Conservation (phyloP, 2,329 filamentous ascomycete species). For the Phoma sp. region DNA sequence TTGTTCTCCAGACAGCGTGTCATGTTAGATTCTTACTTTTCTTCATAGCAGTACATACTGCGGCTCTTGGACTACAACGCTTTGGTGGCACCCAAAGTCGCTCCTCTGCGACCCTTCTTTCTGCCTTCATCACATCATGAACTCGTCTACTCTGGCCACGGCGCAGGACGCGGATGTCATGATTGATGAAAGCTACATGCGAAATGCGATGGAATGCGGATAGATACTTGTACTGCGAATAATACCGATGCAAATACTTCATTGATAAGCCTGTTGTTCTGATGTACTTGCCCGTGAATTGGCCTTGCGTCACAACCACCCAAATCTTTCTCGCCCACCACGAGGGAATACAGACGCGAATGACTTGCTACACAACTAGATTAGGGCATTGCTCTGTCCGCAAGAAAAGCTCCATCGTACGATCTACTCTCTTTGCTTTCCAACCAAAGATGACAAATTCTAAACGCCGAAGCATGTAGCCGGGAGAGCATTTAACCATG, state of each 20-base stretch:
- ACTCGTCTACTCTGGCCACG: constrained; percentile 20
- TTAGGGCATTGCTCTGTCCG: too few relatives aligned
- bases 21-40: constrained; percentile 19
- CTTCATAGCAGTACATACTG: constrained; percentile 28
- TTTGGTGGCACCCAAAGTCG: constrained; percentile 30
- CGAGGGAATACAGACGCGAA: neutral
- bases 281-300: neutral
- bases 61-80: constrained; percentile 35
- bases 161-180: constrained; percentile 25
- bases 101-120: constrained; percentile 25
- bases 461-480: neutral
- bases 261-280: neutral
- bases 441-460: constrained; percentile 4
- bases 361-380: neutral
- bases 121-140: constrained; percentile 18
- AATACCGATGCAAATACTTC: constrained; percentile 13
- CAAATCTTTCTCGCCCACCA: neutral
- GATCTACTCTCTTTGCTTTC: neutral
- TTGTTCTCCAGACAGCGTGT: constrained; percentile 13
- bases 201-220: constrained; percentile 23
- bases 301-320: neutral
- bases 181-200: constrained; percentile 19
- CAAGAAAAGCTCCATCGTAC: neutral
- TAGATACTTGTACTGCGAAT: constrained; percentile 20
- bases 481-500: constrained; percentile 7